phyloP scores from a whole-genome alignment of 1,284 basidiomycete genomes.

The Cutaneotrichosporon spelunceum region DNA sequence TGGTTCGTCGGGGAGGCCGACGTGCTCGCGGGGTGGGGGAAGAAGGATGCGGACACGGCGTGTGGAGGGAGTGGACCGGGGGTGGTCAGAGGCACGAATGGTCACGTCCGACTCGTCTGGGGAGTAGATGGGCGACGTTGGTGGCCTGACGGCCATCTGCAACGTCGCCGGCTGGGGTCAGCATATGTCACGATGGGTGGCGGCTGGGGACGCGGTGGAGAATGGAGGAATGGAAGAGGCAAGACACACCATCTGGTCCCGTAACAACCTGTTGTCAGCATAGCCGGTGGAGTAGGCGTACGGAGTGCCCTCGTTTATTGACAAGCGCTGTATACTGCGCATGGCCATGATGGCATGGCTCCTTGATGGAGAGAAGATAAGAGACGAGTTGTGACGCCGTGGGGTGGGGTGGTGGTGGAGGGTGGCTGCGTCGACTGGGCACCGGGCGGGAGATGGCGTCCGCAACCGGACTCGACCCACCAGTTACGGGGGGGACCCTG shows the following conservation, averaged over 20 bases:
- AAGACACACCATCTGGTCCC: slow-evolving; percentile 3
- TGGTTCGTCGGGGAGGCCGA: neutral
- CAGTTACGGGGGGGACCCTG: too few relatives aligned
- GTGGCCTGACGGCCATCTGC: neutral
- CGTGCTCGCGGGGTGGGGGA: neutral
- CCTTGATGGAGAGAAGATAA: neutral
- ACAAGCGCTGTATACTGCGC: slow-evolving; percentile 2
- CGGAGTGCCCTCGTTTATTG: neutral
- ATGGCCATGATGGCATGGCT: slow-evolving; percentile 1
- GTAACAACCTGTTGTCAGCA: slow-evolving; percentile 4
- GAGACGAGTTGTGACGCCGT: neutral
- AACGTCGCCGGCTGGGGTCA: neutral
- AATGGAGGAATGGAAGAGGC: neutral
- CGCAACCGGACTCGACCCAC: too few relatives aligned
- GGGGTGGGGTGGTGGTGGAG: too few relatives aligned
- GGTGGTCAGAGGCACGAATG: neutral
- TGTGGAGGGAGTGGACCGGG: neutral
- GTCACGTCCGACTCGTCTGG: slow-evolving; percentile 3
- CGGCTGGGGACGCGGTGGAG: neutral
- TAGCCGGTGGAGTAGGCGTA: neutral
- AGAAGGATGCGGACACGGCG: neutral
- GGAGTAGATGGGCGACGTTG: neutral
- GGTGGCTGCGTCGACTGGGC: too few relatives aligned
- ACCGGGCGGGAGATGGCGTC: too few relatives aligned
- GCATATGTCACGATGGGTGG: neutral